These are phyloP conservation scores for Chenopodium formosanum DNA, from an alignment of 148 eudicot species.

Conservation along the genomic window DNA sequence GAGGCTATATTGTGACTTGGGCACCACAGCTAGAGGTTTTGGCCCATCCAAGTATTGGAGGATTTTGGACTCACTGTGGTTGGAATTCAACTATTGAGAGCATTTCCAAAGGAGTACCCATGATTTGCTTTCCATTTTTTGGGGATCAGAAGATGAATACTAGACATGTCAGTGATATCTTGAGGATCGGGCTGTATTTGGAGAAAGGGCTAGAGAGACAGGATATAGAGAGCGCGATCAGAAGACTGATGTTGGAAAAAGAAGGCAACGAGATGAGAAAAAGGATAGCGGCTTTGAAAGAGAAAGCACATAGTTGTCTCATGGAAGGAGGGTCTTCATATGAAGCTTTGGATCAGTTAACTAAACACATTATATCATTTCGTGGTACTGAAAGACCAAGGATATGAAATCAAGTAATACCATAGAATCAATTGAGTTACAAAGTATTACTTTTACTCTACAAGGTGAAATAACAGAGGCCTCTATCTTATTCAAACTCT, in stretches of 20 bases:
- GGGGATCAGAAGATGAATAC: conserved; percentile 46
- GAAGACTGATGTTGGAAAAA: conserved; percentile 35
- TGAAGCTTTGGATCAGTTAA: conserved; percentile 25
- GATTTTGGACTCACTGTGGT: conserved; percentile 58
- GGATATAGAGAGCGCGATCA: conserved; percentile 35
- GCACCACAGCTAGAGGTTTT: conserved; percentile 48
- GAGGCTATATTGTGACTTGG: conserved; percentile 45
- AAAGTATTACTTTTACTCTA: background rate
- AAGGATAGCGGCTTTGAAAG: conserved; percentile 28
- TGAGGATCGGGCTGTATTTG: conserved; percentile 40
- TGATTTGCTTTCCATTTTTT: conserved; percentile 50
- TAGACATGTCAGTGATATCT: conserved; percentile 38
- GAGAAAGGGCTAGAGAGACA: conserved; percentile 34
- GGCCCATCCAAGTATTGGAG: conserved; percentile 53
- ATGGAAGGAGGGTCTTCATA: conserved; percentile 42
- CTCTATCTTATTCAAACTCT: background rate
- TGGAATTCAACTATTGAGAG: conserved; percentile 67
- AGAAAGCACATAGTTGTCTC: conserved; percentile 31
- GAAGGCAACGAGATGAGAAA: conserved; percentile 35
- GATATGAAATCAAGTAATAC: conserved; percentile 4
- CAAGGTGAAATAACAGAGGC: too few species aligned
- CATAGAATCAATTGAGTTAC: background rate
- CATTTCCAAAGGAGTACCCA: conserved; percentile 53
- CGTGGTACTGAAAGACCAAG: conserved; percentile 11
- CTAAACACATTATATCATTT: conserved; percentile 36